Conservation (phyloP, 129 eudicot genomes). For the Gnaphalium uliginosum region DNA sequence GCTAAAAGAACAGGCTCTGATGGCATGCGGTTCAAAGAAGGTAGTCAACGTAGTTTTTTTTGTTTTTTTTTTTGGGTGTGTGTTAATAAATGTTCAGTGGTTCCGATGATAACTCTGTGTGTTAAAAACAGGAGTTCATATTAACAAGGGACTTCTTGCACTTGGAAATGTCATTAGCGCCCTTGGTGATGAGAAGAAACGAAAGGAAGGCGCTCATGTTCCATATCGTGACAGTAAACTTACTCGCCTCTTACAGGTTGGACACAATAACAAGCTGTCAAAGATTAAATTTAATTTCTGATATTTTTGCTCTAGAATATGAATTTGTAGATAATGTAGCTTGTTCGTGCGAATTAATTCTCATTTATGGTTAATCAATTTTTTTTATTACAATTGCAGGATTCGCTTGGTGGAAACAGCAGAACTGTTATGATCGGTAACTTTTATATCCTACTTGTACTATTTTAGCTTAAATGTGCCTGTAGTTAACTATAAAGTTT, state of each 20-base stretch:
- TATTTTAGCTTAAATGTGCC: neutral
- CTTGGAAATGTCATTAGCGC: constrained; percentile 99
- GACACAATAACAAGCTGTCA: constrained; percentile 1
- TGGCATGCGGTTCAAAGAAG: constrained; percentile 99
- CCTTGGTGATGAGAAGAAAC: constrained; percentile 95
- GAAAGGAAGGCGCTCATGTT: constrained; percentile 97
- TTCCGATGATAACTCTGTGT: neutral
- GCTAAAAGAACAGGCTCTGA: constrained; percentile 99
- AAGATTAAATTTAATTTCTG: neutral
- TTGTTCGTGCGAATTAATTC: neutral
- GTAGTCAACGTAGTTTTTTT: constrained; percentile 25
- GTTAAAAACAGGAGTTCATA: constrained; percentile 80
- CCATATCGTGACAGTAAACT: constrained; percentile 98
- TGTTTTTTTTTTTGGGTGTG: neutral
- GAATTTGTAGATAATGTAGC: neutral
- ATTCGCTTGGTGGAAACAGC: constrained; percentile 99
- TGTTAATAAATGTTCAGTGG: neutral
- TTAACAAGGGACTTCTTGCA: constrained; percentile 97
- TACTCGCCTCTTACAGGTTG: constrained; percentile 94
- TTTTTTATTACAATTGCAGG: constrained; percentile 49
- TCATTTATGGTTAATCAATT: constrained; percentile 6
- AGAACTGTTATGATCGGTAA: constrained; percentile 99
- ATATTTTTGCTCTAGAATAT: neutral
- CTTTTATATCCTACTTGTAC: constrained; percentile 9
- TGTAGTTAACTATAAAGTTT: neutral